phyloP scores from a whole-genome alignment of 2,329 filamentous ascomycete species.

The Alternaria dauci region DNA sequence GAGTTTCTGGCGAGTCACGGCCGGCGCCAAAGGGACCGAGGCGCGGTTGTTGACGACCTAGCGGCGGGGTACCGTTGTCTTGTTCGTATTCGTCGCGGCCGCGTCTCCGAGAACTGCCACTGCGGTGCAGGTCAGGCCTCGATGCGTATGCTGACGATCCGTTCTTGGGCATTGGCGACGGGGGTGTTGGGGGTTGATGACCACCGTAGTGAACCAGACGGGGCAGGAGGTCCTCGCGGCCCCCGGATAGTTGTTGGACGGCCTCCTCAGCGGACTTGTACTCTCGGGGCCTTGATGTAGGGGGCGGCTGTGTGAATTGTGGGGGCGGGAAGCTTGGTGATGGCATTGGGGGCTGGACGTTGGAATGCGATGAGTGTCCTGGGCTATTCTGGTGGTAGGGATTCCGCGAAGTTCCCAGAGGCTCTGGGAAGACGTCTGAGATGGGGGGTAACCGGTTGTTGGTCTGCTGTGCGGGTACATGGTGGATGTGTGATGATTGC shows the following conservation, averaged over 20 bases:
- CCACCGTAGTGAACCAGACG: conserved; percentile 96
- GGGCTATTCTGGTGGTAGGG: conserved; percentile 70
- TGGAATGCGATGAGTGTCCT: conserved; percentile 70
- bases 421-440: conserved; percentile 90
- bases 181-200: conserved; percentile 90
- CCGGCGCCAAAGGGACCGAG: conserved; percentile 78
- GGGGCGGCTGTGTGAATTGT: conserved; percentile 59
- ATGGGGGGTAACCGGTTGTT: conserved; percentile 93
- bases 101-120: conserved; percentile 74
- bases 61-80: conserved; percentile 84
- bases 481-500: conserved; percentile 88
- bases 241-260: conserved; percentile 86
- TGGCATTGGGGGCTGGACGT: conserved; percentile 72
- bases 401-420: conserved; percentile 61
- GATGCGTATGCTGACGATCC: conserved; percentile 42
- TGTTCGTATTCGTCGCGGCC: conserved; percentile 88
- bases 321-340: conserved; percentile 77
- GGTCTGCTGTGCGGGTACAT: conserved; percentile 86
- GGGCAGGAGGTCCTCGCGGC: conserved; percentile 89
- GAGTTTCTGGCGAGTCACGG: conserved; percentile 82
- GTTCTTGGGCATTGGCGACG: conserved; percentile 71
- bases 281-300: conserved; percentile 73
- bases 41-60: conserved; percentile 67
- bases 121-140: conserved; percentile 52
- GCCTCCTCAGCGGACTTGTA: conserved; percentile 97